phyloP scores from a whole-genome alignment of 2,329 filamentous ascomycete species.

The Hymenotorrendiella dingleyae region DNA sequence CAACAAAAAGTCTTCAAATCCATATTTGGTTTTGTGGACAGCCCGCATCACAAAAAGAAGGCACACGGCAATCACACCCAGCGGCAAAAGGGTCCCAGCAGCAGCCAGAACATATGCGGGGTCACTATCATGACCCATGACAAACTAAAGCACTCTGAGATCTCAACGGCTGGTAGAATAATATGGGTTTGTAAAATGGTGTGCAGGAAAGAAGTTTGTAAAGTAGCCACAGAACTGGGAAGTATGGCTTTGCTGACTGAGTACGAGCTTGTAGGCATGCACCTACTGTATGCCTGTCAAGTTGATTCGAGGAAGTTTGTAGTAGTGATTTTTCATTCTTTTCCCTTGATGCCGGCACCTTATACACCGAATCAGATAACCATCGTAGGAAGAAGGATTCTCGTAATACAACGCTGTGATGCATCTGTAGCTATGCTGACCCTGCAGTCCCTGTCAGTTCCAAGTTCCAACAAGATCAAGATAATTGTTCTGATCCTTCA shows the following conservation, averaged over 20 bases:
- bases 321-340: not conserved
- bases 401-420: not conserved
- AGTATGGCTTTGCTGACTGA: no score
- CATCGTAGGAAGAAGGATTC: not conserved
- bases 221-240: no score
- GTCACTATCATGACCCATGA: not conserved
- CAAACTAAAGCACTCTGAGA: not conserved
- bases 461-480: no score
- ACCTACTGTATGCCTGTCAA: not conserved
- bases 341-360: not conserved
- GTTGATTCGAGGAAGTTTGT: not conserved
- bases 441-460: no score
- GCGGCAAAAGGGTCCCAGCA: not conserved
- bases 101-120: not conserved
- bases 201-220: no score
- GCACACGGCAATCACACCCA: not conserved
- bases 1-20: not conserved
- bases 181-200: no score
- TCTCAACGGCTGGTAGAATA: no score
- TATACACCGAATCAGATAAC: not conserved
- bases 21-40: constrained; percentile 1
- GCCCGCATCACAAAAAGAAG: not conserved
- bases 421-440: not conserved
- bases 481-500: no score
- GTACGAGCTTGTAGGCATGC: no score